Conservation (phyloP, 2,329 filamentous ascomycete genomes). For the Metarhizium album region DNA sequence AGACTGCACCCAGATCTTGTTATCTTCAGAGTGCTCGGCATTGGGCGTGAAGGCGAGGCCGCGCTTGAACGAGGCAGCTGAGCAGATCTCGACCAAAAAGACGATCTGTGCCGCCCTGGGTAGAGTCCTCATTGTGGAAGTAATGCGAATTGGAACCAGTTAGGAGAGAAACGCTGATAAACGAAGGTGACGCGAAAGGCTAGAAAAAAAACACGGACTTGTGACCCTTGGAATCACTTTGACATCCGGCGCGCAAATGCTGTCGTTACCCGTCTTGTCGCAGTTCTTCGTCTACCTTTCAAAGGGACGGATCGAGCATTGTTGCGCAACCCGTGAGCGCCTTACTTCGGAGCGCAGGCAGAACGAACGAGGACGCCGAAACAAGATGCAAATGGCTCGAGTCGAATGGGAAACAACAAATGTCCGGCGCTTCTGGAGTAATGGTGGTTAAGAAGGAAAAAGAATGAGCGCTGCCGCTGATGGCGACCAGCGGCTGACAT, state of each 20-base stretch:
- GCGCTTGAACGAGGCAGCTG: conserved; percentile 43
- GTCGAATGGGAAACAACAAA: neutral
- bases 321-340: neutral
- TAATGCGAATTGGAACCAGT: neutral
- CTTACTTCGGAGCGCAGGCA: neutral
- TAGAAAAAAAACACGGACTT: neutral
- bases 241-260: neutral
- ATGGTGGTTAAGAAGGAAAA: neutral
- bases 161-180: neutral
- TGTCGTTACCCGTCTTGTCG: neutral
- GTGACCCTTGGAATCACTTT: neutral
- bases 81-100: conserved; percentile 12
- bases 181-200: neutral
- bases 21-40: conserved; percentile 43
- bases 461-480: neutral
- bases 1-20: conserved; percentile 49
- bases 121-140: conserved; percentile 1
- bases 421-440: neutral
- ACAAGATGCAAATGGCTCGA: neutral
- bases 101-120: conserved; percentile 8
- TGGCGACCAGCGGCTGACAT: neutral
- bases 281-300: neutral
- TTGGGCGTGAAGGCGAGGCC: conserved; percentile 61
- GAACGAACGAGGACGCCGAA: neutral
- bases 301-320: neutral